Percentiles rank a stretch among this genome's conserved stretches.
These are phyloP conservation scores for Tulasnella sp. DNA, from an alignment of 768 basidiomycete species.

Conservation along the genomic window DNA sequence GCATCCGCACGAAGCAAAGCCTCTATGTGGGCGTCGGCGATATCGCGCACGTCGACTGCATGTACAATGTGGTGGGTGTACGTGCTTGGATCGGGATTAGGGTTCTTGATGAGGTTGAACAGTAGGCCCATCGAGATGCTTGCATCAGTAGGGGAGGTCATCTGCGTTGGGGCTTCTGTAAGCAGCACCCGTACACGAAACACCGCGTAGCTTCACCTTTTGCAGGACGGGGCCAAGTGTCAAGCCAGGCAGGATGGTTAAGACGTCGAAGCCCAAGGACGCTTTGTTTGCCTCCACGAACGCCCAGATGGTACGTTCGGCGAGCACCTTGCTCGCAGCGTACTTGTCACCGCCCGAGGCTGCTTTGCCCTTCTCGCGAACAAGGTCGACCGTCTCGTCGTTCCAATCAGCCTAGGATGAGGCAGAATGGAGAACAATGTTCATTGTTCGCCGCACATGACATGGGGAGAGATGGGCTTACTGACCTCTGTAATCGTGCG, in stretches of 20 bases:
- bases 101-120: background rate
- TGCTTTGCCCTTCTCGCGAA: conserved; percentile 39
- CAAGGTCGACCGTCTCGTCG: conserved; percentile 35
- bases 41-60: conserved; percentile 43
- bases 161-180: background rate
- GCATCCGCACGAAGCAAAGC: conserved; percentile 37
- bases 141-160: background rate
- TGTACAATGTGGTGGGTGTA: conserved; percentile 1
- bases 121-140: background rate
- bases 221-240: conserved; percentile 30
- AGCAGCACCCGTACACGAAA: background rate
- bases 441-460: conserved; percentile 46
- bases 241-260: conserved; percentile 40
- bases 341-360: conserved; percentile 39
- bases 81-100: background rate
- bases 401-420: conserved; percentile 43
- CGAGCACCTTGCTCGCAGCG: conserved; percentile 37
- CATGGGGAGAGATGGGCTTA: background rate
- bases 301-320: conserved; percentile 34
- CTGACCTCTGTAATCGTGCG: background rate
- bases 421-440: conserved; percentile 45
- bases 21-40: conserved; percentile 40
- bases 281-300: conserved; percentile 35
- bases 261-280: conserved; percentile 37
- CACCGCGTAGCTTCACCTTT: background rate